Conservation (phyloP, 768 basidiomycete species). For the Serpula lacrymans region DNA sequence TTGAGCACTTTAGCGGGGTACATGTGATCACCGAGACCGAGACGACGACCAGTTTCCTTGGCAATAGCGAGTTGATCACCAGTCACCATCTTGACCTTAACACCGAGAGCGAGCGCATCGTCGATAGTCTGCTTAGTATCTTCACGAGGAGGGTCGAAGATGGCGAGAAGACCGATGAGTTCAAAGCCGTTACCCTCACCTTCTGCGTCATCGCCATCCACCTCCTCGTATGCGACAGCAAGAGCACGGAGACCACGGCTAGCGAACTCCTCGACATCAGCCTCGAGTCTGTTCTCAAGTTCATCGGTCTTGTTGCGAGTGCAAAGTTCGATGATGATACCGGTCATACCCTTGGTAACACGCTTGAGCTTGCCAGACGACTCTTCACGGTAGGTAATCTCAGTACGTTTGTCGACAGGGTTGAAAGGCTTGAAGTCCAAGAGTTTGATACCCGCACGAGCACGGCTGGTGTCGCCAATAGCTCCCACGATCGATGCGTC, state of each 20-base stretch:
- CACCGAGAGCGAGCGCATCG: slow-evolving; percentile 92
- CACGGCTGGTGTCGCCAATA: slow-evolving; percentile 65
- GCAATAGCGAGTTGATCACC: slow-evolving; percentile 99
- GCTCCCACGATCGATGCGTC: slow-evolving; percentile 83
- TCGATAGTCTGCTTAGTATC: slow-evolving; percentile 99
- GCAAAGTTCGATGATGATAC: slow-evolving; percentile 97
- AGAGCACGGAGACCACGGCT: slow-evolving; percentile 93
- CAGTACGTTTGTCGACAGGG: slow-evolving; percentile 98
- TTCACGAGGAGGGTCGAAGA: slow-evolving; percentile 96
- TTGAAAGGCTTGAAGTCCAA: slow-evolving; percentile 99
- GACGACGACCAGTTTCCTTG: slow-evolving; percentile 98
- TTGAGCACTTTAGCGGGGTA: slow-evolving; percentile 99
- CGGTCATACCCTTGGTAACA: slow-evolving; percentile 99
- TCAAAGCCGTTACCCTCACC: slow-evolving; percentile 96
- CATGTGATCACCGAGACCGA: slow-evolving; percentile 99
- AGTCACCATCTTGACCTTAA: slow-evolving; percentile 99
- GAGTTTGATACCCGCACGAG: slow-evolving; percentile 91
- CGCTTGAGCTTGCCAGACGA: slow-evolving; percentile 95
- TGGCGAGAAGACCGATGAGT: slow-evolving; percentile 93
- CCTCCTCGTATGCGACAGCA: slow-evolving; percentile 92
- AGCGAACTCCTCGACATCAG: slow-evolving; percentile 95
- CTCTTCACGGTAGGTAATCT: slow-evolving; percentile 96
- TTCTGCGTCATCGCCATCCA: slow-evolving; percentile 79
- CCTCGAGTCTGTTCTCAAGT: slow-evolving; percentile 85
- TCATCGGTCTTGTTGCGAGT: slow-evolving; percentile 95